A percentile compares a stretch with the other conserved stretches of the same genome.
phyloP scores from a whole-genome alignment of 805 yeast species.

The Sugiyamaella americana region DNA sequence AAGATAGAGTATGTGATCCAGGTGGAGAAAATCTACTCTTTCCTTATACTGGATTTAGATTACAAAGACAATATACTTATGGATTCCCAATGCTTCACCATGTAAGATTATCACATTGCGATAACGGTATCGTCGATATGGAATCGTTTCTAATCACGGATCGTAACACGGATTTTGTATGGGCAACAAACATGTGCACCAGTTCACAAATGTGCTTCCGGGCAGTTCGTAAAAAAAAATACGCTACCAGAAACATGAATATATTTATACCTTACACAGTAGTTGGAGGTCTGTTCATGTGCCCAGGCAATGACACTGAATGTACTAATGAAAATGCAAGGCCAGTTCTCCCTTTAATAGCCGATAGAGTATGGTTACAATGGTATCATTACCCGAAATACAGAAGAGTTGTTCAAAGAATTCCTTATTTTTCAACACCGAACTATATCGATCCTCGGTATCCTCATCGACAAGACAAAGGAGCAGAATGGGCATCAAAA shows the following conservation, averaged over 20 bases:
- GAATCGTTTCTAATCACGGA: constrained; percentile 35
- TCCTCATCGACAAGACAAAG: constrained; percentile 13
- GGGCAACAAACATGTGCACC: constrained; percentile 34
- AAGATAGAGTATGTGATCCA: constrained; percentile 35
- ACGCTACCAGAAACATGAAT: constrained; percentile 40
- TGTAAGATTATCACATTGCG: constrained; percentile 46
- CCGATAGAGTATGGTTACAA: constrained; percentile 46
- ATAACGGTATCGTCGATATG: constrained; percentile 43
- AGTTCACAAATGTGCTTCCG: constrained; percentile 41
- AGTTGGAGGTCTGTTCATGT: constrained; percentile 58
- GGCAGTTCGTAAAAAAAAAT: constrained; percentile 53
- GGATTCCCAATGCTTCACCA: constrained; percentile 40
- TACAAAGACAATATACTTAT: constrained; percentile 44
- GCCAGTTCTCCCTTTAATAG: constrained; percentile 54
- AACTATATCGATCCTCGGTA: constrained; percentile 28
- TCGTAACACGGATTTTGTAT: constrained; percentile 39
- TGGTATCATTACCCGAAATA: constrained; percentile 35
- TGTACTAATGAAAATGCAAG: constrained; percentile 25
- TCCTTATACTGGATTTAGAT: constrained; percentile 52
- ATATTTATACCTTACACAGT: constrained; percentile 51
- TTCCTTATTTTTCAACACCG: constrained; percentile 57
- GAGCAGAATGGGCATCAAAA: constrained; percentile 41
- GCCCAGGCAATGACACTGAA: constrained; percentile 28
- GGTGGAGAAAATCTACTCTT: constrained; percentile 23
- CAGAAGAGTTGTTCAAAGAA: constrained; percentile 36